A percentile compares a stretch with the other conserved stretches of the same genome.
Conservation (phyloP, 2,329 filamentous ascomycete species). For the Kalaharituber pfeilii region DNA sequence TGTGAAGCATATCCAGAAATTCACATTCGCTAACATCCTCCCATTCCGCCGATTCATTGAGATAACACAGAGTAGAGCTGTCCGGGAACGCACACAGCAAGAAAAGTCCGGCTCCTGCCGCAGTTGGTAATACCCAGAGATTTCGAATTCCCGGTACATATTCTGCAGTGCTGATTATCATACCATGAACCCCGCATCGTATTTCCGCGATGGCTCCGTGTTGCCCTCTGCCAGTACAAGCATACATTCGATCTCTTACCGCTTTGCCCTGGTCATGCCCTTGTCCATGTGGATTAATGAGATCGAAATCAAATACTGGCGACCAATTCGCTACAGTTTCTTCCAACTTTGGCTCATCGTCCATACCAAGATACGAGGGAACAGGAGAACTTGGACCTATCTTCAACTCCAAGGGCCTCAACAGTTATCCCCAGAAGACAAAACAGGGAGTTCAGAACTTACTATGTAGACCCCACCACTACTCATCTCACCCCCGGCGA, state of each 20-base stretch:
- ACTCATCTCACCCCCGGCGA: constrained; percentile 62
- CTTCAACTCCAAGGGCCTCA: constrained; percentile 13
- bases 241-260: constrained; percentile 37
- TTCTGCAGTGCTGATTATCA: constrained; percentile 34
- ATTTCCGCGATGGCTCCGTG: constrained; percentile 51
- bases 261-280: constrained; percentile 13
- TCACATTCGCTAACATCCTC: constrained; percentile 27
- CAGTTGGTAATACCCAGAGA: constrained; percentile 31
- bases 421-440: constrained; percentile 4
- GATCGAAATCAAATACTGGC: constrained; percentile 34
- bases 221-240: constrained; percentile 45
- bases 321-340: constrained; percentile 35
- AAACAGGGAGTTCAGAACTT: constrained; percentile 23
- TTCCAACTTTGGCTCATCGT: constrained; percentile 17
- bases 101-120: constrained; percentile 26
- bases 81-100: constrained; percentile 29
- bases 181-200: constrained; percentile 51
- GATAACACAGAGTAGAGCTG: constrained; percentile 13
- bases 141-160: constrained; percentile 28
- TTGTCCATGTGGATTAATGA: constrained; percentile 24
- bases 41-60: constrained; percentile 15
- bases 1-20: constrained; percentile 28
- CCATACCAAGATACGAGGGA: constrained; percentile 1
- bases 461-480: constrained; percentile 61
- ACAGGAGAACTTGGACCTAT: constrained; percentile 14